phyloP scores from a whole-genome alignment of 2,329 filamentous ascomycete species.

The Knoxdaviesia capensis region DNA sequence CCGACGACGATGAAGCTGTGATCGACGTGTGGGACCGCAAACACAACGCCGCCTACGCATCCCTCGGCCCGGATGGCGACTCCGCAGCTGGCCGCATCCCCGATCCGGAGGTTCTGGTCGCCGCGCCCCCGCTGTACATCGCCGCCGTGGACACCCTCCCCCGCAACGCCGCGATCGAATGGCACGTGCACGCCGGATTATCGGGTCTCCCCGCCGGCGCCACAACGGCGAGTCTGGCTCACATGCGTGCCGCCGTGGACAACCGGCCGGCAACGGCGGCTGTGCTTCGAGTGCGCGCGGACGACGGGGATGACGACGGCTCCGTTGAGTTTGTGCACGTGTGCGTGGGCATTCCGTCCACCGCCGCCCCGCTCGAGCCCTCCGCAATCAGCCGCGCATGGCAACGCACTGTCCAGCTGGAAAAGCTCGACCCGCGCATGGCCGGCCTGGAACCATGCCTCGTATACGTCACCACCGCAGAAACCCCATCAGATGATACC shows the following conservation, averaged over 20 bases:
- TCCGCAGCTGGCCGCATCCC: not conserved
- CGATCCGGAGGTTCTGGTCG: conserved; percentile 1
- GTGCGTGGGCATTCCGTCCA: no score
- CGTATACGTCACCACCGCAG: no score
- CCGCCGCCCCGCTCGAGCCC: no score
- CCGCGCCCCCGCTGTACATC: conserved; percentile 47
- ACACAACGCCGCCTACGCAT: conserved; percentile 31
- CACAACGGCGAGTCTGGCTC: conserved; percentile 1
- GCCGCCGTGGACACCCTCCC: conserved; percentile 63
- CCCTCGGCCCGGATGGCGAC: conserved; percentile 13
- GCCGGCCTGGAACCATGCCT: no score
- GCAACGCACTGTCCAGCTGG: no score
- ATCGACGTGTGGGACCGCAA: conserved; percentile 51
- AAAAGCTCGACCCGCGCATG: no score
- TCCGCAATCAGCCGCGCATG: no score
- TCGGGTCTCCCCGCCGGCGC: conserved; percentile 11
- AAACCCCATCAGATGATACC: no score
- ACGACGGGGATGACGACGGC: no score
- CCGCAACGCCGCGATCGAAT: conserved; percentile 57
- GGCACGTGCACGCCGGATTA: conserved; percentile 52
- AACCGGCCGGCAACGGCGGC: no score
- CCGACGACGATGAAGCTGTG: conserved; percentile 19
- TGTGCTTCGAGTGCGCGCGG: no score
- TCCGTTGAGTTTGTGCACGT: no score
- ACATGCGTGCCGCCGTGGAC: conserved; percentile 1